Base-by-base conservation (phyloP, 2,329 filamentous ascomycete genomes). In the Colletotrichum australisinense region DNA sequence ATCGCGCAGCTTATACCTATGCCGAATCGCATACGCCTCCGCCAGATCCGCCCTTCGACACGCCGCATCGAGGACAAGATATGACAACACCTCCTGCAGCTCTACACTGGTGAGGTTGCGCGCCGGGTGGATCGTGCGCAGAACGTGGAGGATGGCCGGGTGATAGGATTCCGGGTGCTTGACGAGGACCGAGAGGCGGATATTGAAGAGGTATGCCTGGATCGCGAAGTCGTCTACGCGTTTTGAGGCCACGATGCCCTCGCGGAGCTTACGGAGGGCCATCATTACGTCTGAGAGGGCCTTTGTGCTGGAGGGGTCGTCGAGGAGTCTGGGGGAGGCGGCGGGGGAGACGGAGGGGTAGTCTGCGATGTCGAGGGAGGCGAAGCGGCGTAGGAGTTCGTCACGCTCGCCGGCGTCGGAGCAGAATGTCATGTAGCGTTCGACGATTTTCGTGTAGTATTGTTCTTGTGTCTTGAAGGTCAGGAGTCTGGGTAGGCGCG, bases 171-270 rank as follows among this genome's bases (percentile, higher is more conserved):
- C 94, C 77, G 93, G 93, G 77, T 97, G 93, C 75, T 92, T 91
- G 70, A 93, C 91, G 42, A 98, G 89, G 75, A 99, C 92, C 28
- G 94, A 92, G 30, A 95, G 88, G 67, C 95, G 93, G 78, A 97
- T 94, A 78, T 94, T 95, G 86, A 98, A 98, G 75, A 97, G 91
- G 83, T 98, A 98, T 19, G 92, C 94, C 77, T 95, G 92, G n/a
- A 93, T 91, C 1, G 96, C 92, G 82, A 99, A 99, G 65, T 90
- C 87, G 79, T 98, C 94, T 46, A 88, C 86, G 24, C 95, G 91
- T 66, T 91, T 90, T 9, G 93, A 92, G 14, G 94, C 94, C 3
- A 97, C 90, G 60, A 98, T 92, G 28, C 93, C 95, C 85, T 99
- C 97, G 69, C 97, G 92, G 38, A 99, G 90, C 82, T 98, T 98